Conservation (phyloP, 306 rosid species). For the Rosa multiflora region DNA sequence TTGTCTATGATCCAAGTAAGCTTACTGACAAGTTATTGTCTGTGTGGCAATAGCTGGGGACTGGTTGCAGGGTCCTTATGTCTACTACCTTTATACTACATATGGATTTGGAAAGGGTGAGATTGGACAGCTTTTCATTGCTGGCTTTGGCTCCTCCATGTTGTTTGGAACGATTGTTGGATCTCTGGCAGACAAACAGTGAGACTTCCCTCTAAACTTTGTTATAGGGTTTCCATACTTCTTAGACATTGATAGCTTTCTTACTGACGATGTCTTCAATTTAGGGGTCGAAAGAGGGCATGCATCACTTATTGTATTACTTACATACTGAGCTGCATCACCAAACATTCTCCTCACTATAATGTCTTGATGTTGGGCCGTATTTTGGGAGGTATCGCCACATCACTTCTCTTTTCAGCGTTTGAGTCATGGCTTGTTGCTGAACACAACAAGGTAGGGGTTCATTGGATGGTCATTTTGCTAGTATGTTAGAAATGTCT, state of each 20-base stretch:
- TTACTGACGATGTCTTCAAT: constrained; percentile 10
- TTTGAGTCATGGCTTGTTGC: constrained; percentile 99
- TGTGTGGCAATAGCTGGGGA: constrained; percentile 81
- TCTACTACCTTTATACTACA: constrained; percentile 82
- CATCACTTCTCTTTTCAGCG: constrained; percentile 94
- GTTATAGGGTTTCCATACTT: not conserved
- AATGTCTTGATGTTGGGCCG: constrained; percentile 94
- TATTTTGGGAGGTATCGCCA: constrained; percentile 97
- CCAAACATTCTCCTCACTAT: constrained; percentile 96
- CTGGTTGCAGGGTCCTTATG: constrained; percentile 99
- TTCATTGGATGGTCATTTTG: not conserved
- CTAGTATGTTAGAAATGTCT: not conserved
- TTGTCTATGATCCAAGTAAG: not conserved
- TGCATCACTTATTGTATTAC: constrained; percentile 91
- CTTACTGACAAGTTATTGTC: constrained; percentile 6
- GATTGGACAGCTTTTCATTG: constrained; percentile 94
- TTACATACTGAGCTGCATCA: constrained; percentile 91
- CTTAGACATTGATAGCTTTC: not conserved
- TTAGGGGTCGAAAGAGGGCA: constrained; percentile 98
- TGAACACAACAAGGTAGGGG: constrained; percentile 91
- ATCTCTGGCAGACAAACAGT: constrained; percentile 98
- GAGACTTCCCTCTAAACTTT: constrained; percentile 35
- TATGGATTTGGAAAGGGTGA: constrained; percentile 94
- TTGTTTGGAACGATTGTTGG: constrained; percentile 97
- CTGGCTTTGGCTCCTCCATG: constrained; percentile 99